Evolutionary conservation across 768 basidiomycete genomes (phyloP), one percentile per base, ranked within the genome.

Genomic region (Tephrocybe sp.): DNA sequence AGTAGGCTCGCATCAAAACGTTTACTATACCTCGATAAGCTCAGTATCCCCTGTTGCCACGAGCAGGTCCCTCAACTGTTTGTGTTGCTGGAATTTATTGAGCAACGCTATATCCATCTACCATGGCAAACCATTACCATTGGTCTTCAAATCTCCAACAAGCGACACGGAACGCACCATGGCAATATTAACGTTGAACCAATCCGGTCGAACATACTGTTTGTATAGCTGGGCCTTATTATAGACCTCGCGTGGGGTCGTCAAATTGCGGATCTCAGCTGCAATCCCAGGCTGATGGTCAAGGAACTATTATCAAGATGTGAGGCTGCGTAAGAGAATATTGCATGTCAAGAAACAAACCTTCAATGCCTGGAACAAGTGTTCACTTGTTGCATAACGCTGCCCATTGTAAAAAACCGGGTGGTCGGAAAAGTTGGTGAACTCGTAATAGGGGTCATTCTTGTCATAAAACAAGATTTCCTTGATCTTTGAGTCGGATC

Each of bases 331-430:
- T n/a, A n/a, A n/a, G n/a, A n/a, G n/a, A n/a, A n/a, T n/a, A n/a
- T n/a, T n/a, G n/a, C n/a, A n/a, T n/a, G n/a, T n/a, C n/a, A n/a
- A n/a, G n/a, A n/a, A n/a, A n/a, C n/a, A 48, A 82, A 30, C 85
- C 66, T 87, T 88, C 68, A 88, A 77, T 4, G 87, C 80, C 56
- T 89, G 87, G 61, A 87, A 89, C 10, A 89, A 72, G 64, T 89
- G 88, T 63, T 88, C 88, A 60, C 85, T 85, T 1, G 87, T 90
- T 3, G 85, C 84, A 60, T 88, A 90, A 43, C 63, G 68, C 60
- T 81, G 83, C 20, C 80, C 80, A 23, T 79, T 71, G 59, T 85
- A 84, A 6, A 67, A 56, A 9, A 90, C 75, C 33, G 79, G 71
- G 59, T 88, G 85, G 0, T 80, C 62, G 5, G 88, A 88, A 64